A percentile compares a stretch with the other conserved stretches of the same genome.
Conservation (phyloP, 2,329 filamentous ascomycete genomes). For the Aspergillus transmontanensis region DNA sequence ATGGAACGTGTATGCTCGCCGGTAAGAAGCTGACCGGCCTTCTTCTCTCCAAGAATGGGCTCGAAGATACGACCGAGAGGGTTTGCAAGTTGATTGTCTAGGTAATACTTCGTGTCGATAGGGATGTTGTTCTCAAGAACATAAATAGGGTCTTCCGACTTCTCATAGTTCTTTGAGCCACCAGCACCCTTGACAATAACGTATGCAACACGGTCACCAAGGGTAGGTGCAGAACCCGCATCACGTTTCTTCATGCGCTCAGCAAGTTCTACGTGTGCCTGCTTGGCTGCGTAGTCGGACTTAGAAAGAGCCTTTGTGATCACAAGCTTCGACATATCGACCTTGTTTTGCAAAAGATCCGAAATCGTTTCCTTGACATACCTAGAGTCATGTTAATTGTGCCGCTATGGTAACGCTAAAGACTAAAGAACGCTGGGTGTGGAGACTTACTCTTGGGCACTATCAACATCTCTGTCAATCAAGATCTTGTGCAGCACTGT, state of each 20-base stretch:
- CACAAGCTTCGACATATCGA: constrained; percentile 98
- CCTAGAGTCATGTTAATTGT: constrained; percentile 54
- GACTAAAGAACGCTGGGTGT: background rate
- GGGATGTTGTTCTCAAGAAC: constrained; percentile 97
- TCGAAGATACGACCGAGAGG: constrained; percentile 95
- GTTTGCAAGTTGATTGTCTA: constrained; percentile 97
- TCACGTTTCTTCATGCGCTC: constrained; percentile 97
- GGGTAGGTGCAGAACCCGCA: constrained; percentile 84
- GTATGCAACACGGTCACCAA: constrained; percentile 96
- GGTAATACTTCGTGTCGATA: constrained; percentile 97
- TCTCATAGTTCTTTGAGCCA: constrained; percentile 93
- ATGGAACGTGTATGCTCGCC: constrained; percentile 96
- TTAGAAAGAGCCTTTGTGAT: constrained; percentile 98
- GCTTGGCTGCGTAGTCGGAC: constrained; percentile 83
- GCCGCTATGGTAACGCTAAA: background rate
- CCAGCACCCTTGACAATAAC: constrained; percentile 93
- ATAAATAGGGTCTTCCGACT: constrained; percentile 94
- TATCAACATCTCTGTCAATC: constrained; percentile 86
- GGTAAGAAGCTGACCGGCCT: constrained; percentile 80
- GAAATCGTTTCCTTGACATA: constrained; percentile 97
- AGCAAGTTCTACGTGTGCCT: constrained; percentile 93
- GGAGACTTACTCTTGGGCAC: constrained; percentile 81
- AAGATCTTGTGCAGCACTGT: constrained; percentile 94
- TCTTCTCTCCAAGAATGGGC: constrained; percentile 92
- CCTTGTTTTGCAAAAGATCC: constrained; percentile 91